Conservation (phyloP, 2,329 filamentous ascomycete species). For the Ceratocystis huliohia region DNA sequence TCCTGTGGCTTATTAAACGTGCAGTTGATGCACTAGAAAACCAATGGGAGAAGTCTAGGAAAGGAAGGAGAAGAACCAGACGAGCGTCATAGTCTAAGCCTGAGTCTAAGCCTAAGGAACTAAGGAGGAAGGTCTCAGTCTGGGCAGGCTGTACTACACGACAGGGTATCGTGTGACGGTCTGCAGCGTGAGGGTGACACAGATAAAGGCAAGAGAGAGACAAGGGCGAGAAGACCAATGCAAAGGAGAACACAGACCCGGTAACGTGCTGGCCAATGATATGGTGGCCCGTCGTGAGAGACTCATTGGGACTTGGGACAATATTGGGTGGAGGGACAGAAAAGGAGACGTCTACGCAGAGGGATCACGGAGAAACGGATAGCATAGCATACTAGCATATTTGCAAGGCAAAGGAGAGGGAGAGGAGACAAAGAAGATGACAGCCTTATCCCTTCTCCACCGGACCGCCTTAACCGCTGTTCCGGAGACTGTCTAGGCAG, state of each 20-base stretch:
- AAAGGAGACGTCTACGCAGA: no score
- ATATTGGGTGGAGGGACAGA: no score
- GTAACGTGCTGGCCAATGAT: neutral
- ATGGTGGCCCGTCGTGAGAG: no score
- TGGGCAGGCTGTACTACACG: neutral
- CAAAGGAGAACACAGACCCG: neutral
- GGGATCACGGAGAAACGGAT: neutral
- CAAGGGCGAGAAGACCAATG: neutral
- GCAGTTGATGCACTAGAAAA: neutral
- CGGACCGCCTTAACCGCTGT: neutral
- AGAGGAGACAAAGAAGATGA: neutral
- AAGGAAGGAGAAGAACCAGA: neutral
- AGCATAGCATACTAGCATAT: no score
- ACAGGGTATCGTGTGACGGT: neutral
- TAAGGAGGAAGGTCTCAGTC: neutral
- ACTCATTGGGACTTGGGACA: no score
- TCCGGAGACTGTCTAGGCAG: neutral
- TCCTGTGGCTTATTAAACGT: neutral
- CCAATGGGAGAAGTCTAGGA: neutral
- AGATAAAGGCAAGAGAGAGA: neutral
- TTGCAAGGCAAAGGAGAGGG: neutral
- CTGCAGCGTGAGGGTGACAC: neutral
- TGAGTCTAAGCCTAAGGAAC: neutral
- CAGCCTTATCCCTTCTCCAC: neutral
- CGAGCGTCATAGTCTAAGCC: conserved; percentile 1